phyloP scores from a whole-genome alignment of 148 eudicot species.

The Silene uniflora region DNA sequence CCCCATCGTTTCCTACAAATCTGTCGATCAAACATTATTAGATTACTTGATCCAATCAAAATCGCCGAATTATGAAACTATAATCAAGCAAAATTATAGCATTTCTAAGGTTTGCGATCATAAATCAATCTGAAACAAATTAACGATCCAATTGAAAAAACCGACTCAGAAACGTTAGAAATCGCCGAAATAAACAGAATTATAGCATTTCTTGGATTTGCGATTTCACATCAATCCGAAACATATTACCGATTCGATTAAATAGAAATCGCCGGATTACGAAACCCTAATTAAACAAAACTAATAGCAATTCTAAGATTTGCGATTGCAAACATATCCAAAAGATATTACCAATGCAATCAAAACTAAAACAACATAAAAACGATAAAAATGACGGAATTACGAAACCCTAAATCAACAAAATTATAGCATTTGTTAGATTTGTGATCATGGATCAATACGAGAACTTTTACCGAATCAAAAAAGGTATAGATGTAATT shows the following conservation, averaged over 20 bases:
- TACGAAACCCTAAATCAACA: not conserved
- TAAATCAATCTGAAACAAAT: too few species aligned
- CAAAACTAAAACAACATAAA: too few species aligned
- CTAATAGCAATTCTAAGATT: too few species aligned
- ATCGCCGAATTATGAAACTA: too few species aligned
- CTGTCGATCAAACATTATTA: not conserved
- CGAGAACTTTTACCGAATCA: not conserved
- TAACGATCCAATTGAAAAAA: not conserved
- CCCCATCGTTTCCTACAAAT: constrained; percentile 26
- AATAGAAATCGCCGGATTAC: too few species aligned
- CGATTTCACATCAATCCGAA: not conserved
- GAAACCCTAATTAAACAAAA: not conserved
- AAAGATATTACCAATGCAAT: not conserved
- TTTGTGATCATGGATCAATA: not conserved
- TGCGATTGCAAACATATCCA: too few species aligned
- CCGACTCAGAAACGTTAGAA: too few species aligned
- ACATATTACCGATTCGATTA: not conserved
- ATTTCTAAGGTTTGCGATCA: too few species aligned
- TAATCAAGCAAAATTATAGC: not conserved
- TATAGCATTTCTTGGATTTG: not conserved
- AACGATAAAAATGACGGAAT: not conserved
- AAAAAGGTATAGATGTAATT: too few species aligned
- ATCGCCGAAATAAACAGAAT: not conserved
- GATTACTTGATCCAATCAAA: not conserved
- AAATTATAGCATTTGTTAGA: not conserved